phyloP scores from a whole-genome alignment of 1,284 basidiomycete genomes.

The Inonotus hispidus region DNA sequence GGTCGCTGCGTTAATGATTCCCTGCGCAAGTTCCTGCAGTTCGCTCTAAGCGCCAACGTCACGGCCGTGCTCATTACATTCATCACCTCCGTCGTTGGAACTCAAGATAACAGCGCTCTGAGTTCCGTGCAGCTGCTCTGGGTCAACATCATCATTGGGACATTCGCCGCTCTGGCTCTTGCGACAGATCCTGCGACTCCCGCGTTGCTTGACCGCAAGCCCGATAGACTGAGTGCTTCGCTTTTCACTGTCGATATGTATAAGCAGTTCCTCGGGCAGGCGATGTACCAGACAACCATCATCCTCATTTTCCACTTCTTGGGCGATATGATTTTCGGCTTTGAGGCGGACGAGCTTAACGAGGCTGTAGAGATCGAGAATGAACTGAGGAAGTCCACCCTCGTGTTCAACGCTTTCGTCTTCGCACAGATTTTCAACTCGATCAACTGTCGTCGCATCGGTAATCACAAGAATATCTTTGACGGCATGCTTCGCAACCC shows the following conservation, averaged over 20 bases:
- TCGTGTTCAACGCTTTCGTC: conserved; percentile 98
- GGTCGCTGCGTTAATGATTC: conserved; percentile 97
- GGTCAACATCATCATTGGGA: conserved; percentile 98
- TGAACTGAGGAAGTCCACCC: conserved; percentile 62
- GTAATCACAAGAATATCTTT: conserved; percentile 85
- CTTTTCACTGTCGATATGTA: conserved; percentile 90
- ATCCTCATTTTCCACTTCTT: conserved; percentile 89
- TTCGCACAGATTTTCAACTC: conserved; percentile 96
- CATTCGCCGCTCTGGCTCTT: conserved; percentile 93
- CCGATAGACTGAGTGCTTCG: conserved; percentile 83
- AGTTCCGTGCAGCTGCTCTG: conserved; percentile 96
- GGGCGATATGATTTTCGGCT: conserved; percentile 68
- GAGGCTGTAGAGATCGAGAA: conserved; percentile 32
- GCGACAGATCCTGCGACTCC: conserved; percentile 93
- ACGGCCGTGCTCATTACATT: conserved; percentile 95
- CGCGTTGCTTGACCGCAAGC: conserved; percentile 80
- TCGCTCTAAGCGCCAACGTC: conserved; percentile 95
- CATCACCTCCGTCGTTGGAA: conserved; percentile 80
- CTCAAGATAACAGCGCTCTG: conserved; percentile 73
- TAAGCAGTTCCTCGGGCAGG: conserved; percentile 92
- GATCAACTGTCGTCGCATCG: conserved; percentile 85
- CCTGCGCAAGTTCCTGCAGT: conserved; percentile 96
- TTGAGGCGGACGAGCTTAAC: conserved; percentile 35
- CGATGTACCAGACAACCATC: conserved; percentile 80
- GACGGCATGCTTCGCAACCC: conserved; percentile 76